Percentiles rank a stretch among this genome's conserved stretches.
Evolutionary conservation across 1,284 basidiomycete genomes (phyloP).

Genomic region (Boletellus dicymbophilus): DNA sequence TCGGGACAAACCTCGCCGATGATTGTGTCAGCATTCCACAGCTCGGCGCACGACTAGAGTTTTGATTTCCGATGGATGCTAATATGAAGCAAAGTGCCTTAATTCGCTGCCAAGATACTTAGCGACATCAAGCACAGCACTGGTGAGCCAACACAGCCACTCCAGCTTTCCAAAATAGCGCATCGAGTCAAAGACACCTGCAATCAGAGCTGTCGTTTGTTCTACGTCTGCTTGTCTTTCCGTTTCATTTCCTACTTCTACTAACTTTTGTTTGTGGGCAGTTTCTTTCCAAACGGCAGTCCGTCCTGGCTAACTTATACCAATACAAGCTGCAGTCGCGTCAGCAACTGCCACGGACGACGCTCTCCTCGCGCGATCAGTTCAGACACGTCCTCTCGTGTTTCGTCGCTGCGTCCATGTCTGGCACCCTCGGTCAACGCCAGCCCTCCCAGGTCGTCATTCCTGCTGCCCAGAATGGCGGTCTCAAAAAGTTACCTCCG

Average conservation of each 20-base stretch:
- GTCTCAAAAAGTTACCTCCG: conserved; percentile 70
- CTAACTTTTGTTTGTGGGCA: neutral
- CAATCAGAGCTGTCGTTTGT: conserved; percentile 27
- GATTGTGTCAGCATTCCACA: neutral
- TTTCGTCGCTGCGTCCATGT: conserved; percentile 51
- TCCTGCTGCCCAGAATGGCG: conserved; percentile 27
- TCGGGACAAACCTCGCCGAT: too few species aligned
- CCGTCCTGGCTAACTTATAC: conserved; percentile 33
- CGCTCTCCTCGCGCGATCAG: conserved; percentile 48
- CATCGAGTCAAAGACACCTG: conserved; percentile 21
- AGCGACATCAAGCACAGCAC: too few species aligned
- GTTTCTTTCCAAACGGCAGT: conserved; percentile 30
- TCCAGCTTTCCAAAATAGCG: conserved; percentile 18
- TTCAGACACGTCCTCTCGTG: conserved; percentile 54
- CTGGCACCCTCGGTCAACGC: conserved; percentile 25
- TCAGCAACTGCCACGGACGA: conserved; percentile 46
- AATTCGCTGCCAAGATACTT: too few species aligned
- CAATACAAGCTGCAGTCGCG: conserved; percentile 30
- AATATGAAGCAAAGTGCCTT: too few species aligned
- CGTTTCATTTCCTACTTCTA: neutral
- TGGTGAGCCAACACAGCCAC: conserved; percentile 22
- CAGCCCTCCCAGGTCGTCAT: conserved; percentile 19
- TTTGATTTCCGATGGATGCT: too few species aligned
- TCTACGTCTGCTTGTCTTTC: conserved; percentile 12
- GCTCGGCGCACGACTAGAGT: too few species aligned